Percentiles rank a stretch among this genome's conserved stretches.
phyloP scores from a whole-genome alignment of 139 green algal species.

The Edaphochlamys debaryana region DNA sequence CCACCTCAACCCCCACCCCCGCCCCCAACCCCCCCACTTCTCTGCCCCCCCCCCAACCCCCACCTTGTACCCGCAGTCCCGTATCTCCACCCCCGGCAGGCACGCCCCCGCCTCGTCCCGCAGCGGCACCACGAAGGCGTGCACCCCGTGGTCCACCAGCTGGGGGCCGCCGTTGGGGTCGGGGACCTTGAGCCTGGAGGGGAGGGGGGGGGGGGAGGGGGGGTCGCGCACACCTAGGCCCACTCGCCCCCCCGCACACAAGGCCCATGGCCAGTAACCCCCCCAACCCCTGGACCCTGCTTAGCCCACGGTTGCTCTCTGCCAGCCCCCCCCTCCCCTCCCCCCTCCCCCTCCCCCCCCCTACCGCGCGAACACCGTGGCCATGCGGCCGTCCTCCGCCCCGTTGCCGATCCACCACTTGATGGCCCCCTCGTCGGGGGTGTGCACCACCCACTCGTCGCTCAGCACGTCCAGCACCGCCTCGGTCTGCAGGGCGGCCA shows the following conservation, averaged over 20 bases:
- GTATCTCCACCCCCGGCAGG: conserved; percentile 88
- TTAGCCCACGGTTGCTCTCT: neutral
- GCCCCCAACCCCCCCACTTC: too few relatives aligned
- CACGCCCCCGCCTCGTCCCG: conserved; percentile 56
- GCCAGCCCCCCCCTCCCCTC: conserved; percentile 50
- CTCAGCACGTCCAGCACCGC: conserved; percentile 78
- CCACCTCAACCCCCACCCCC: too few relatives aligned
- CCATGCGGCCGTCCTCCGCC: conserved; percentile 78
- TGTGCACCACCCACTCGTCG: conserved; percentile 89
- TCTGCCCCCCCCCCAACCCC: too few relatives aligned
- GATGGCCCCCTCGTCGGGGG: conserved; percentile 79
- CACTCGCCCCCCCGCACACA: neutral
- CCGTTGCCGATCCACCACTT: conserved; percentile 93
- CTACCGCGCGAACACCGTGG: conserved; percentile 83
- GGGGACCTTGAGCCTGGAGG: conserved; percentile 65
- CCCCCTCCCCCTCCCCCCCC: neutral
- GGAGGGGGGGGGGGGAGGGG: too few relatives aligned
- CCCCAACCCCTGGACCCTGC: conserved; percentile 30
- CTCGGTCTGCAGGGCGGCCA: conserved; percentile 80
- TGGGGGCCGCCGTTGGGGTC: conserved; percentile 59
- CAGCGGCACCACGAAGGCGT: conserved; percentile 85
- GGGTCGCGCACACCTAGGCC: neutral
- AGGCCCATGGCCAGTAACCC: neutral
- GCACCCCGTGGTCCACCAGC: conserved; percentile 83
- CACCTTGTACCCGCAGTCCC: conserved; percentile 94